Percentiles rank a stretch among this genome's conserved stretches.
These are phyloP conservation scores for Rhipidocladum racemiflorum DNA, from an alignment of 176 grass and related monocot genomes.

Conservation along the genomic window DNA sequence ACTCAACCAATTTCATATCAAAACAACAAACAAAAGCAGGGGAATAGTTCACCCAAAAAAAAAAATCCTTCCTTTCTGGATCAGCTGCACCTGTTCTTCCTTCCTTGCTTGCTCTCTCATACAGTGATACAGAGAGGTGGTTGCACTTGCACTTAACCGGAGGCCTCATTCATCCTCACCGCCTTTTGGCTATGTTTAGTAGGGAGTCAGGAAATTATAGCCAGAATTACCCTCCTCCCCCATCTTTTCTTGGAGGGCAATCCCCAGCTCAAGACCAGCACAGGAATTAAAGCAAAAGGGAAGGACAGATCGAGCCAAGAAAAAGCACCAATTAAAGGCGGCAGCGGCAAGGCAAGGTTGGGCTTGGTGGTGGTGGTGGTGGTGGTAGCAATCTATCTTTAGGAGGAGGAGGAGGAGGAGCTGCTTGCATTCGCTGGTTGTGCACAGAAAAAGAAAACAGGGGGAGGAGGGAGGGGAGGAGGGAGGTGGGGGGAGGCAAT, in stretches of 20 bases:
- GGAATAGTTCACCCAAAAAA: neutral
- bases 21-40: neutral
- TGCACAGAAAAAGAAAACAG: neutral
- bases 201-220: neutral
- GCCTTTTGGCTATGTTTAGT: conserved; percentile 25
- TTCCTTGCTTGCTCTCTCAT: neutral
- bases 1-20: neutral
- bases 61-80: neutral
- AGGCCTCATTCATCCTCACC: neutral
- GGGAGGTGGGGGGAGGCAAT: conserved; percentile 37
- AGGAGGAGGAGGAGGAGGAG: conserved; percentile 10
- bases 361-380: neutral
- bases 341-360: neutral
- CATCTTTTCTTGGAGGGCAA: conserved; percentile 15
- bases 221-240: conserved; percentile 8
- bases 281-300: conserved; percentile 45
- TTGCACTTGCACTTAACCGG: conserved; percentile 37
- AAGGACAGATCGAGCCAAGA: neutral
- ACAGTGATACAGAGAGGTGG: conserved; percentile 20
- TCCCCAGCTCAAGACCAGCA: conserved; percentile 38
- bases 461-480: neutral
- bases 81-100: conserved; percentile 36
- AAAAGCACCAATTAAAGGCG: conserved; percentile 42
- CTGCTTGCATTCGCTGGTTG: conserved; percentile 25
- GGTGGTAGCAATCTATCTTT: conserved; percentile 45